A percentile compares a stretch with the other conserved stretches of the same genome.
These are phyloP conservation scores for Phellopilus nigrolimitatus DNA, from an alignment of 1,284 basidiomycete species.

Conservation along the genomic window DNA sequence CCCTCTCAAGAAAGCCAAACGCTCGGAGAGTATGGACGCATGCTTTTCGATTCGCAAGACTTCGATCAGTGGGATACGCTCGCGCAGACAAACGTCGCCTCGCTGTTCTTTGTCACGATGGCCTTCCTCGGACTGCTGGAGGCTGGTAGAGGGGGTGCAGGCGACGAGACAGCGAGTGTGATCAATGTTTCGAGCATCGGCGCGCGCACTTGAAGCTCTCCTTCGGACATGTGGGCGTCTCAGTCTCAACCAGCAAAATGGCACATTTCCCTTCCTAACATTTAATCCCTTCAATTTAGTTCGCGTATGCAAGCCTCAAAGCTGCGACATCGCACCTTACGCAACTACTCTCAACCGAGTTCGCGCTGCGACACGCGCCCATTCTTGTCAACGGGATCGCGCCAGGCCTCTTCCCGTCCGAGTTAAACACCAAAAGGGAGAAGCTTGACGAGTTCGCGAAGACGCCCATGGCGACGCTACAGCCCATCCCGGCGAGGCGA, in stretches of 20 bases:
- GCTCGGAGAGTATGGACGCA: conserved; percentile 23
- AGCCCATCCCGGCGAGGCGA: conserved; percentile 23
- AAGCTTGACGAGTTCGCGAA: conserved; percentile 19
- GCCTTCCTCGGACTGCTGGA: conserved; percentile 32
- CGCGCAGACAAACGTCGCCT: conserved; percentile 27
- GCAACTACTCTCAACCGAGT: conserved; percentile 30
- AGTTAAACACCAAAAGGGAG: conserved; percentile 26
- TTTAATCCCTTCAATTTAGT: conserved; percentile 21
- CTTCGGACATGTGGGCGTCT: conserved; percentile 1
- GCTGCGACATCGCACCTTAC: conserved; percentile 31
- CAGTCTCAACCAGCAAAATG: neutral
- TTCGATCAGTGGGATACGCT: conserved; percentile 27
- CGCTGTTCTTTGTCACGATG: conserved; percentile 30
- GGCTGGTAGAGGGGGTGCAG: conserved; percentile 21
- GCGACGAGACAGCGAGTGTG: conserved; percentile 26
- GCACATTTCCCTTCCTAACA: neutral
- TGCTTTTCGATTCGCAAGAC: conserved; percentile 27
- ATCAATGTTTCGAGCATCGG: conserved; percentile 33
- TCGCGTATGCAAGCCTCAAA: conserved; percentile 32
- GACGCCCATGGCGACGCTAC: conserved; percentile 19
- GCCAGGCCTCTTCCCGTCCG: conserved; percentile 29
- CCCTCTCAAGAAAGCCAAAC: conserved; percentile 19
- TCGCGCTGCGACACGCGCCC: conserved; percentile 28
- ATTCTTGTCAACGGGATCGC: conserved; percentile 32
- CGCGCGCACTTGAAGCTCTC: conserved; percentile 25